Conservation (phyloP, 768 basidiomycete genomes). For the Phaffia tasmanica region DNA sequence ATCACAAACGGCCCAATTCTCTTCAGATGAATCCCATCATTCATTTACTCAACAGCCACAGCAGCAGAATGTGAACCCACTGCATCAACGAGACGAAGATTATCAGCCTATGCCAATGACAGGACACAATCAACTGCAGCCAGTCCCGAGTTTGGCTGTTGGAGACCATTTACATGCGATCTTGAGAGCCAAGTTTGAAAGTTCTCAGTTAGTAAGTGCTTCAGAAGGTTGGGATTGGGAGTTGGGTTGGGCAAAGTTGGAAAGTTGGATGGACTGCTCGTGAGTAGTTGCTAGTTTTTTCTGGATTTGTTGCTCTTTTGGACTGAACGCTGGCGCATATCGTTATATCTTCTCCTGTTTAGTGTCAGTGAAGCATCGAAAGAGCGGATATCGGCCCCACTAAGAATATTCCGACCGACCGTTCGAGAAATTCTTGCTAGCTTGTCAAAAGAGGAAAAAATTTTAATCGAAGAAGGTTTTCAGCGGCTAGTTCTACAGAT, state of each 20-base stretch:
- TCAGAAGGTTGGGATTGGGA: slow-evolving; percentile 24
- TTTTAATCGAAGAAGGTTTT: slow-evolving; percentile 96
- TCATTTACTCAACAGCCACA: neutral
- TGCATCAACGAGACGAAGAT: neutral
- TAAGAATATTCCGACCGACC: slow-evolving; percentile 17
- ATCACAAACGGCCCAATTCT: neutral
- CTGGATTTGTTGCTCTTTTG: neutral
- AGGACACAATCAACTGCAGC: too few relatives aligned
- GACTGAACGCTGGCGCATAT: slow-evolving; percentile 1
- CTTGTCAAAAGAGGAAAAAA: slow-evolving; percentile 51
- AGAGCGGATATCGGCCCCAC: slow-evolving; percentile 31
- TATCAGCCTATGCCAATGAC: too few relatives aligned
- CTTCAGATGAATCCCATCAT: too few relatives aligned
- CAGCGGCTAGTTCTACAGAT: slow-evolving; percentile 90
- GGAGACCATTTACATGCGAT: slow-evolving; percentile 5
- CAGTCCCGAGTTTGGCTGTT: too few relatives aligned
- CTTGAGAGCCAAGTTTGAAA: slow-evolving; percentile 16
- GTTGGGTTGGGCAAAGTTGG: slow-evolving; percentile 70
- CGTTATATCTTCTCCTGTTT: slow-evolving; percentile 48
- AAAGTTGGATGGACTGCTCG: slow-evolving; percentile 93
- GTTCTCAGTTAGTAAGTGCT: slow-evolving; percentile 5
- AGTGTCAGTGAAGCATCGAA: slow-evolving; percentile 71
- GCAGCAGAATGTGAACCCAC: neutral
- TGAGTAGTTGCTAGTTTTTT: slow-evolving; percentile 37
- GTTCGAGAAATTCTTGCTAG: slow-evolving; percentile 39